Conservation (phyloP, 306 rosid species). For the Lotus japonicus region DNA sequence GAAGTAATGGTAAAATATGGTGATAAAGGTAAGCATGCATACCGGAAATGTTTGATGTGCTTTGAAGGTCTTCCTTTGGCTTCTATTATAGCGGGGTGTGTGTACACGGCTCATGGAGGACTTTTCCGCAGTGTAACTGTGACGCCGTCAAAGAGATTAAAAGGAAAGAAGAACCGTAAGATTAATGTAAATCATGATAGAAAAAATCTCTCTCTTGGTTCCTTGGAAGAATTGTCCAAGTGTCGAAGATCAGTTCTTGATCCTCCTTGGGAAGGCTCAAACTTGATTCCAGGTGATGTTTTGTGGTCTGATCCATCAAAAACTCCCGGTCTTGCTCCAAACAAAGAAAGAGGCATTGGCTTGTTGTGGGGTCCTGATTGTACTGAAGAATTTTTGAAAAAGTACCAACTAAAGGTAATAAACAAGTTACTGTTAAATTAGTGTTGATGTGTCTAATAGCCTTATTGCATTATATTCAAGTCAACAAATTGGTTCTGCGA, state of each 20-base stretch:
- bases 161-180: constrained; percentile 74
- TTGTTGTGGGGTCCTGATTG: constrained; percentile 88
- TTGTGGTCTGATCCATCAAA: constrained; percentile 94
- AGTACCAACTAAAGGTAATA: constrained; percentile 55
- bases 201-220: constrained; percentile 48
- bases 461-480: background rate
- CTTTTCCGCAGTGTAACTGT: constrained; percentile 61
- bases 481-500: background rate
- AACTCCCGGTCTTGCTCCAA: constrained; percentile 66
- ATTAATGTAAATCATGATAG: constrained; percentile 39
- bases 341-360: constrained; percentile 86
- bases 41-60: constrained; percentile 85
- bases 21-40: constrained; percentile 76
- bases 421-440: background rate
- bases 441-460: background rate
- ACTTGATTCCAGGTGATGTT: constrained; percentile 91
- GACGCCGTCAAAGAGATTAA: constrained; percentile 58
- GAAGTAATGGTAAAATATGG: constrained; percentile 73
- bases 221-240: constrained; percentile 65
- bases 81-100: constrained; percentile 63
- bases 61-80: constrained; percentile 93
- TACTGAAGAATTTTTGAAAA: constrained; percentile 81
- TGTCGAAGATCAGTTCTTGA: constrained; percentile 86
- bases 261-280: constrained; percentile 92
- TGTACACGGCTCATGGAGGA: constrained; percentile 89